Percentiles rank a stretch among this genome's conserved stretches.
Conservation (phyloP, 768 basidiomycete species). For the Hemileccinum rubropunctum region DNA sequence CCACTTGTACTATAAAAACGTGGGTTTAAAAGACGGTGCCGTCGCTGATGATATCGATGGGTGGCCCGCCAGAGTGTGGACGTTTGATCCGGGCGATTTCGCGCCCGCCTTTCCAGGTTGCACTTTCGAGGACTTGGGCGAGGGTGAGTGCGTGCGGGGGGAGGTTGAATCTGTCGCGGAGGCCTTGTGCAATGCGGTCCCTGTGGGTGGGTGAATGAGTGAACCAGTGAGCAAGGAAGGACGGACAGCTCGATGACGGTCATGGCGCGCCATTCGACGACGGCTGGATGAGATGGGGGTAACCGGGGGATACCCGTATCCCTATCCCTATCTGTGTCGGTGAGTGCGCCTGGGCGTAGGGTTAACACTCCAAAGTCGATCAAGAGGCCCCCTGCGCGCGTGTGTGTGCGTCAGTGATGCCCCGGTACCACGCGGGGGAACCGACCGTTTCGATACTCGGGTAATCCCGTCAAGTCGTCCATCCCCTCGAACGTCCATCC, state of each 20-base stretch:
- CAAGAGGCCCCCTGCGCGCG: slow-evolving; percentile 70
- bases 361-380: slow-evolving; percentile 79
- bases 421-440: neutral
- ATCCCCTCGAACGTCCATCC: slow-evolving; percentile 80
- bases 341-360: slow-evolving; percentile 57
- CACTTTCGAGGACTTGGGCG: slow-evolving; percentile 89
- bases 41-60: slow-evolving; percentile 83
- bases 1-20: no score
- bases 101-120: slow-evolving; percentile 96
- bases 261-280: slow-evolving; percentile 96
- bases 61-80: slow-evolving; percentile 73
- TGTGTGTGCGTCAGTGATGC: neutral
- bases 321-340: slow-evolving; percentile 31
- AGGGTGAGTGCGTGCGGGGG: slow-evolving; percentile 57
- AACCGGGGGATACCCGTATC: slow-evolving; percentile 55
- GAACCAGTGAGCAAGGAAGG: neutral
- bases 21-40: slow-evolving; percentile 68
- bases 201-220: slow-evolving; percentile 34
- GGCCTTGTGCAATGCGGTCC: slow-evolving; percentile 72
- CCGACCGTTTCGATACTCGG: slow-evolving; percentile 89
- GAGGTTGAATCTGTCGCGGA: slow-evolving; percentile 59
- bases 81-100: slow-evolving; percentile 84
- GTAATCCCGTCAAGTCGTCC: slow-evolving; percentile 87
- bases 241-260: slow-evolving; percentile 88
- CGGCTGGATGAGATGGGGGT: slow-evolving; percentile 78